Percentiles rank a stretch among this genome's conserved stretches.
Evolutionary conservation across 2,329 filamentous ascomycete species (phyloP).

Genomic region (Coniella lustricola): DNA sequence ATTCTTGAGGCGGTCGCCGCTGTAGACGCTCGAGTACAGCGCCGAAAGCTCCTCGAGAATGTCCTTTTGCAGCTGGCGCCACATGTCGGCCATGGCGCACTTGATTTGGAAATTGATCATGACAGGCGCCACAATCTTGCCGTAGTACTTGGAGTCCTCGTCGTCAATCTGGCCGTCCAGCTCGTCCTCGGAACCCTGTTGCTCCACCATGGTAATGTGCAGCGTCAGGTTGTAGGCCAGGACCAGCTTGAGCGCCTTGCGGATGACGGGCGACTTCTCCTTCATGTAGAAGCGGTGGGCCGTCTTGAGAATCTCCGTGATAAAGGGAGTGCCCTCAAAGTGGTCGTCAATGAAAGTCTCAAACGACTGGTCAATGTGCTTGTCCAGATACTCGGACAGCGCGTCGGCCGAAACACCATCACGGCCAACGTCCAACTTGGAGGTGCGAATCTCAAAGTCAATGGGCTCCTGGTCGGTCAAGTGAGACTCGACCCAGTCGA

Average conservation of each 20-base stretch:
- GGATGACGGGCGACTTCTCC: conserved; percentile 81
- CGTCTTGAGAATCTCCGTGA: conserved; percentile 94
- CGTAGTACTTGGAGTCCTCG: conserved; percentile 77
- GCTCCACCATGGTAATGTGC: conserved; percentile 91
- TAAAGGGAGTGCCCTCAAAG: conserved; percentile 90
- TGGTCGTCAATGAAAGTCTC: conserved; percentile 93
- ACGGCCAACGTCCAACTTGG: conserved; percentile 80
- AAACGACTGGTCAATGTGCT: conserved; percentile 86
- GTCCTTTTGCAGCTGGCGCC: conserved; percentile 94
- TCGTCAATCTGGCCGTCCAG: conserved; percentile 81
- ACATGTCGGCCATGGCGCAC: conserved; percentile 94
- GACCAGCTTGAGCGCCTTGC: conserved; percentile 90
- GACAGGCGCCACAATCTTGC: conserved; percentile 86
- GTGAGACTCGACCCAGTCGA: conserved; percentile 87
- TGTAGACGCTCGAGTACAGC: conserved; percentile 96
- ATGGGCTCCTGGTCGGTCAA: conserved; percentile 62
- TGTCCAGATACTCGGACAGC: conserved; percentile 87
- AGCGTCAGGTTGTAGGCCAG: conserved; percentile 92
- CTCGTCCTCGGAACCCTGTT: conserved; percentile 70
- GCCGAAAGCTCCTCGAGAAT: conserved; percentile 88
- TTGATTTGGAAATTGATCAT: conserved; percentile 99
- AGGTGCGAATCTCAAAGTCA: conserved; percentile 79
- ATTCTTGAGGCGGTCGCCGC: conserved; percentile 93
- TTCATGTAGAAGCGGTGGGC: conserved; percentile 89
- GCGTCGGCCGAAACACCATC: conserved; percentile 77